Conservation (phyloP, 1,284 basidiomycete species). For the Moniliophthora roreri region DNA sequence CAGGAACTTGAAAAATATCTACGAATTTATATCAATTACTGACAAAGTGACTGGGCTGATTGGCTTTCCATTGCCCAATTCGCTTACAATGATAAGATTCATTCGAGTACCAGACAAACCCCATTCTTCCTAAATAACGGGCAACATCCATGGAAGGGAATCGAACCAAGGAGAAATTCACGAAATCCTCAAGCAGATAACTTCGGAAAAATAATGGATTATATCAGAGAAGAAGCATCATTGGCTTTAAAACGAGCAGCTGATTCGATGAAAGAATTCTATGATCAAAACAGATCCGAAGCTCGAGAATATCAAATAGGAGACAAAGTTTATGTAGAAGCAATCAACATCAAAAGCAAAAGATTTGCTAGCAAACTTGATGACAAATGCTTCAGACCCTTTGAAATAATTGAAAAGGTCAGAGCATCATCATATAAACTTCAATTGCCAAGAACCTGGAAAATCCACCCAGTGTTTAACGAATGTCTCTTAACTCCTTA, state of each 20-base stretch:
- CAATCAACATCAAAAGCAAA: too few species aligned
- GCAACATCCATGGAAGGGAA: conserved; percentile 1
- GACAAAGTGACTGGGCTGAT: too few species aligned
- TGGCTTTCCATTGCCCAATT: conserved; percentile 1
- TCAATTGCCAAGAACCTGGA: conserved; percentile 9
- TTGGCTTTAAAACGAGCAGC: conserved; percentile 2
- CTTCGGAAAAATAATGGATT: neutral
- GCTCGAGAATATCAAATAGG: too few species aligned
- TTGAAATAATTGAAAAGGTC: conserved; percentile 18
- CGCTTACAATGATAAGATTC: conserved; percentile 6
- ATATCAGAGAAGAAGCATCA: neutral
- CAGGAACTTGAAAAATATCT: too few species aligned
- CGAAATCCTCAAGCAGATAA: neutral
- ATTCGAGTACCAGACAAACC: neutral
- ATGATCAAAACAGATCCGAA: too few species aligned
- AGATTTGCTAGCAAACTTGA: too few species aligned
- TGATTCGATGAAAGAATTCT: too few species aligned
- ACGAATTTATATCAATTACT: too few species aligned
- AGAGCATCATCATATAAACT: conserved; percentile 16
- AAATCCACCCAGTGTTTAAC: conserved; percentile 20
- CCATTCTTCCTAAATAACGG: too few species aligned
- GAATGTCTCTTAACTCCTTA: conserved; percentile 10
- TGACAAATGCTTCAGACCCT: too few species aligned
- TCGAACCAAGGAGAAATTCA: neutral
- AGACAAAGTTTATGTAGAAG: too few species aligned